Evolutionary conservation across 768 basidiomycete species (phyloP), one percentile per base, ranked within the genome.

Genomic region (Xerocomellus chrysenteron): DNA sequence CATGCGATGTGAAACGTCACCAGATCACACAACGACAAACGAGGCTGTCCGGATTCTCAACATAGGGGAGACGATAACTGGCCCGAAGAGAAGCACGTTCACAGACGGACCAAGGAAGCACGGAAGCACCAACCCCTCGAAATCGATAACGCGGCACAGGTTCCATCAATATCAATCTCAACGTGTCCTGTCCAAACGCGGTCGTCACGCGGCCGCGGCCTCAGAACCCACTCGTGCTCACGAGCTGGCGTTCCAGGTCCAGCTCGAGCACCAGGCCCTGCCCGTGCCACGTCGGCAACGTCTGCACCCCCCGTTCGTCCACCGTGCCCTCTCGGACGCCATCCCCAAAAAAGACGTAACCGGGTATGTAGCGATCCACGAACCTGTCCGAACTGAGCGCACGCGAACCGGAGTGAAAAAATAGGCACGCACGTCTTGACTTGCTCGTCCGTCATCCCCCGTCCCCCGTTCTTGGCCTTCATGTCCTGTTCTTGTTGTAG

Each of bases 331-430:
- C 61, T 11, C 50, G 60, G 5, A 89, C 74, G 12, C 86, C 83
- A 21, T 83, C 82, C 4, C 80, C 84, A 65, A 90, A 98, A 68
- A 95, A 88, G 57, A 96, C 85, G 66, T 97, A 98, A 4, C 90
- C 92, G 1, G 94, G 94, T 62, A 98, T 94, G 71, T 97, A 97
- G 5, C 95, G 85, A 70, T 94, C 90, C 7, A 95, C 85, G 67
- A 96, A 96, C 36, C 90, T 92, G 65, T 36, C 26, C 41, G 51
- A 21, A 49, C 54, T 39, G 30, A 59, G 45, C 9, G 21, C 50
- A 30, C 36, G 4, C 12, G 24, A 14, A 46, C 13, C 7, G 5
- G 16, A 32, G 24, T 4, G 30, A 26, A 32, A 5, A 35, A 26
- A 36, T 5, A 37, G 16, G 42, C 49, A 67, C 71, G 44, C 59